Percentiles rank a stretch among this genome's conserved stretches.
These are phyloP conservation scores for Epicoccum nigrum DNA, from an alignment of 2,329 filamentous ascomycete genomes.

Conservation along the genomic window DNA sequence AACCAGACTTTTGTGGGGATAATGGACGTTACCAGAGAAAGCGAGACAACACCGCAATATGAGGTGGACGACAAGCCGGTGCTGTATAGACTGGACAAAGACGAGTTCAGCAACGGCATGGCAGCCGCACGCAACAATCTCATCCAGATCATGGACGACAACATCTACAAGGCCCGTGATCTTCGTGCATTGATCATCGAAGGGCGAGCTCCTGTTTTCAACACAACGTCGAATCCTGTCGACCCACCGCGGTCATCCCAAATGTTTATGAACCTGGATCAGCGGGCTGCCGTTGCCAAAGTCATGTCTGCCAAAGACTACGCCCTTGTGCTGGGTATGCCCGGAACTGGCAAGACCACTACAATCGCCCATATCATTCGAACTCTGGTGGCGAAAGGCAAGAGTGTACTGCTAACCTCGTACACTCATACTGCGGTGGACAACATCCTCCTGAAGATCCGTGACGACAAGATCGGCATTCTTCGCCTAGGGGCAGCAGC, in stretches of 20 bases:
- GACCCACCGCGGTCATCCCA: constrained; percentile 61
- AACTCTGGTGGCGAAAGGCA: constrained; percentile 83
- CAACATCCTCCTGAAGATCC: constrained; percentile 94
- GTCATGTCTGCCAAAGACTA: constrained; percentile 97
- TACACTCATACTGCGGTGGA: constrained; percentile 98
- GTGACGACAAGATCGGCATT: constrained; percentile 75
- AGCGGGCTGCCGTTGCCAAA: constrained; percentile 84
- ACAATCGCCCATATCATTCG: constrained; percentile 98
- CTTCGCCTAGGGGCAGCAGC: constrained; percentile 83
- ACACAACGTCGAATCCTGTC: constrained; percentile 65
- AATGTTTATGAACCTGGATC: constrained; percentile 81
- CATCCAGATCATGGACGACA: constrained; percentile 86
- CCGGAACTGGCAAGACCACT: constrained; percentile 96
- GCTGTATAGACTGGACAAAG: constrained; percentile 89
- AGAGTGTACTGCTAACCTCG: constrained; percentile 90
- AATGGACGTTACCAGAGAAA: constrained; percentile 77
- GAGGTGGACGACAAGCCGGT: constrained; percentile 61
- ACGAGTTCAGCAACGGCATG: constrained; percentile 99
- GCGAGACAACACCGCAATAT: constrained; percentile 27
- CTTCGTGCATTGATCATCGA: constrained; percentile 84
- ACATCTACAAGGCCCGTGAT: constrained; percentile 71
- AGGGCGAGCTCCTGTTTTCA: constrained; percentile 74
- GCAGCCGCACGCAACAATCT: constrained; percentile 92
- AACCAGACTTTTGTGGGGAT: constrained; percentile 92
- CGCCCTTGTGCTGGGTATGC: constrained; percentile 97